Evolutionary conservation across 2,329 filamentous ascomycete species (phyloP).

Genomic region (Pochonia chlamydosporia): DNA sequence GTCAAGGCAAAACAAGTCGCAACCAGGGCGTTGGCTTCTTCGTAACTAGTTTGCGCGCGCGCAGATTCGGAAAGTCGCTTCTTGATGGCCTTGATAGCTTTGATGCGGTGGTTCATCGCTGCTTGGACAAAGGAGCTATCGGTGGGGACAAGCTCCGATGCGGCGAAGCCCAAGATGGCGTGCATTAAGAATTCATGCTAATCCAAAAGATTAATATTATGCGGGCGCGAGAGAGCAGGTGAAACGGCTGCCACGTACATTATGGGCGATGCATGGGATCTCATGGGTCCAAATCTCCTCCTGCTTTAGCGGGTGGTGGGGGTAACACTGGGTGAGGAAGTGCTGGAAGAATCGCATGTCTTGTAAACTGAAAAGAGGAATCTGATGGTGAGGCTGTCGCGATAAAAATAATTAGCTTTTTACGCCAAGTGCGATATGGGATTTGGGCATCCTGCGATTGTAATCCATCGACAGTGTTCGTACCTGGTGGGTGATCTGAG

Average conservation of each 20-base stretch:
- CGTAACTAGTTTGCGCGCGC: constrained; percentile 34
- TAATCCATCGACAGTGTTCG: constrained; percentile 1
- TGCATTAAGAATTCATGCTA: constrained; percentile 66
- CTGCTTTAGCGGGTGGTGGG: constrained; percentile 59
- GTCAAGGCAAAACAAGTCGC: constrained; percentile 55
- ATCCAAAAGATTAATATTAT: constrained; percentile 1
- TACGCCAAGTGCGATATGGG: too few species aligned
- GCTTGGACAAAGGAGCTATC: constrained; percentile 47
- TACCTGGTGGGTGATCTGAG: constrained; percentile 47
- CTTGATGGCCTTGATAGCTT: constrained; percentile 59
- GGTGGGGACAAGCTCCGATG: constrained; percentile 54
- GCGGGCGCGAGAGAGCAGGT: background rate
- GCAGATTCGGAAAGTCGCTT: constrained; percentile 41
- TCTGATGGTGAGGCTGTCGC: constrained; percentile 46
- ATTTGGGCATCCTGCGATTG: background rate
- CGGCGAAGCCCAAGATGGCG: constrained; percentile 61
- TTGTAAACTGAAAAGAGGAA: constrained; percentile 53
- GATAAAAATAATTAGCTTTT: constrained; percentile 2
- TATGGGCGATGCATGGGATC: constrained; percentile 61
- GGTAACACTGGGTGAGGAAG: constrained; percentile 56
- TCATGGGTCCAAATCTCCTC: constrained; percentile 62
- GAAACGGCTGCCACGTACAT: constrained; percentile 34
- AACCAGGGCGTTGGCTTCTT: constrained; percentile 54
- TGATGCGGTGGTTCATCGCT: constrained; percentile 59
- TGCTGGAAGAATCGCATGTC: constrained; percentile 68